Evolutionary conservation across 345 rosid genomes (phyloP).

Genomic region (Dipteronia sinensis): DNA sequence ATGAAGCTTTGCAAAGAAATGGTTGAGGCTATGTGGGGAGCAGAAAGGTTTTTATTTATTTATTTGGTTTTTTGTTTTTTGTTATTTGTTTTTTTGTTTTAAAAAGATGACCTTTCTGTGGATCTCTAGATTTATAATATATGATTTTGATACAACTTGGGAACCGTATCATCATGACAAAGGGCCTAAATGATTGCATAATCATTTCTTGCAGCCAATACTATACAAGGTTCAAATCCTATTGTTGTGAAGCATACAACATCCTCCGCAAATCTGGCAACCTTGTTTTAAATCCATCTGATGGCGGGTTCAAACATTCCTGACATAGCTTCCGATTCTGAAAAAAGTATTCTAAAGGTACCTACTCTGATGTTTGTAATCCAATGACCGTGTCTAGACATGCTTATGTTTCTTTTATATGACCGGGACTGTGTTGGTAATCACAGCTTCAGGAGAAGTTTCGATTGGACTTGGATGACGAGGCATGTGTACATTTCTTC

Average conservation of each 20-base stretch:
- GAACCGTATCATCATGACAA: neutral
- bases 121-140: neutral
- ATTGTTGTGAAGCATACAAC: constrained; percentile 99
- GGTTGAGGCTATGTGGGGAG: constrained; percentile 99
- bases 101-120: neutral
- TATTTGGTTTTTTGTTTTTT: neutral
- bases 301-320: constrained; percentile 99
- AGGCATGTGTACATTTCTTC: constrained; percentile 95
- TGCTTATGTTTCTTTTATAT: constrained; percentile 13
- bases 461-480: constrained; percentile 91
- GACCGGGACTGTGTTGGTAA: constrained; percentile 7
- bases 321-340: constrained; percentile 95
- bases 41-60: constrained; percentile 67
- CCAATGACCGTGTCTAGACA: neutral
- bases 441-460: constrained; percentile 96
- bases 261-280: constrained; percentile 96
- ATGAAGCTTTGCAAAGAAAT: constrained; percentile 99
- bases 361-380: constrained; percentile 21
- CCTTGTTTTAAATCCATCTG: constrained; percentile 85
- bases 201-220: constrained; percentile 67
- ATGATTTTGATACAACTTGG: neutral
- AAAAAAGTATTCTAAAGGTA: constrained; percentile 97
- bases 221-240: constrained; percentile 94
- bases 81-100: too few species aligned
- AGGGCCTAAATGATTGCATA: constrained; percentile 9